A percentile compares a stretch with the other conserved stretches of the same genome.
Evolutionary conservation across 1,284 basidiomycete species (phyloP).

Genomic region (Earliella scabrosa): DNA sequence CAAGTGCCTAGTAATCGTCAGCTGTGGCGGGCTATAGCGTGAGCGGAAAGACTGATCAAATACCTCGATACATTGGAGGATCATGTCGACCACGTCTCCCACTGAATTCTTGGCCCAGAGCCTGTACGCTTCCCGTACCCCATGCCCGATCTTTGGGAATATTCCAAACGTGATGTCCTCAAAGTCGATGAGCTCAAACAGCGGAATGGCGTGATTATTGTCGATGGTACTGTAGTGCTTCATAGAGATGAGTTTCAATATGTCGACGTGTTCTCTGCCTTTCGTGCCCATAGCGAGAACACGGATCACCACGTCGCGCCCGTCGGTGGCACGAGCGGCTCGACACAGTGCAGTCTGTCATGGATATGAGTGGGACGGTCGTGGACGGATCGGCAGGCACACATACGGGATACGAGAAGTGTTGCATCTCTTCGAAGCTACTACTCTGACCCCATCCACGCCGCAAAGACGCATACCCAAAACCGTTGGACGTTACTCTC

Average conservation of each 20-base stretch:
- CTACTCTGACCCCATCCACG: too few relatives aligned
- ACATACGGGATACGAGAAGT: too few relatives aligned
- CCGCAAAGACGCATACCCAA: too few relatives aligned
- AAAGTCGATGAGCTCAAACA: slow-evolving; percentile 32
- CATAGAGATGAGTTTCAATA: not conserved
- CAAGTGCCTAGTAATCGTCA: slow-evolving; percentile 9
- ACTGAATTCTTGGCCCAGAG: slow-evolving; percentile 33
- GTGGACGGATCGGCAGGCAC: too few relatives aligned
- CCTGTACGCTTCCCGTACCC: slow-evolving; percentile 5
- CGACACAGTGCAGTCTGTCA: too few relatives aligned
- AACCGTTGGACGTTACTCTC: too few relatives aligned
- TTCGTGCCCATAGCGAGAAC: not conserved
- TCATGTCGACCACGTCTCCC: slow-evolving; percentile 35
- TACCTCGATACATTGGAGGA: slow-evolving; percentile 34
- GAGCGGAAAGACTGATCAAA: too few relatives aligned
- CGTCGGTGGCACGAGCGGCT: not conserved
- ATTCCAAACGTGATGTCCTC: slow-evolving; percentile 36
- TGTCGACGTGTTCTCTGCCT: not conserved
- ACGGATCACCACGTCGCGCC: not conserved
- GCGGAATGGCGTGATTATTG: slow-evolving; percentile 6
- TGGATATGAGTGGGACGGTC: too few relatives aligned
- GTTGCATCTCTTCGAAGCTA: too few relatives aligned
- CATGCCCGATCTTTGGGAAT: slow-evolving; percentile 32
- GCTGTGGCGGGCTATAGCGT: not conserved
- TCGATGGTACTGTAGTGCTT: too few relatives aligned